phyloP scores from a whole-genome alignment of 192 early-diverging fungal species.

The Diversispora epigaea region DNA sequence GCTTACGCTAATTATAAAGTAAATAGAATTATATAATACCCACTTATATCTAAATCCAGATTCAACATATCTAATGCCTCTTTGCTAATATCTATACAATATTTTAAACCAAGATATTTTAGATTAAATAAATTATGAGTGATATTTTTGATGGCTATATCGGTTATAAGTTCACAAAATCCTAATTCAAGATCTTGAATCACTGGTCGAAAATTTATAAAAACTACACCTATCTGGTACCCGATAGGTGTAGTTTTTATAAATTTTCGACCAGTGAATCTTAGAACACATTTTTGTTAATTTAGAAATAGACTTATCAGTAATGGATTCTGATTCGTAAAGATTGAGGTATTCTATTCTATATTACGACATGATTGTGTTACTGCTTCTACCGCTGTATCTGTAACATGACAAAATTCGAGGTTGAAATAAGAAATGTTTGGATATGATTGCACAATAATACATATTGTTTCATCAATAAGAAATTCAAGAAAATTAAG shows the following conservation, averaged over 20 bases:
- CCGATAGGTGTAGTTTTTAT: no score
- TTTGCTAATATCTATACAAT: neutral
- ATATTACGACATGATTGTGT: neutral
- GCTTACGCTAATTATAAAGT: no score
- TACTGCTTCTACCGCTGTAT: conserved; percentile 8
- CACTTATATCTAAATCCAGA: neutral
- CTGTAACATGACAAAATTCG: neutral
- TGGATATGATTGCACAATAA: neutral
- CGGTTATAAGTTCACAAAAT: neutral
- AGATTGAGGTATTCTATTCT: conserved; percentile 7
- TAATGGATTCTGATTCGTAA: neutral
- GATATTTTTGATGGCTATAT: neutral
- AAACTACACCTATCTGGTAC: no score
- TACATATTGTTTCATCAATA: no score
- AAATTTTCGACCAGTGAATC: no score
- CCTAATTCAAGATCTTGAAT: neutral
- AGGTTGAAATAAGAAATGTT: neutral
- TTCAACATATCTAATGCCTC: neutral
- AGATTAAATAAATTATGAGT: neutral
- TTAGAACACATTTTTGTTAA: neutral
- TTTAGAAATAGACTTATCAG: conserved; percentile 9
- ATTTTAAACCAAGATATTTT: conserved; percentile 1
- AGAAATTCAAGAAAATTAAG: neutral
- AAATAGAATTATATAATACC: neutral
- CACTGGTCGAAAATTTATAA: no score